phyloP scores from a whole-genome alignment of 2,329 filamentous ascomycete species.

The Beauveria sp. region DNA sequence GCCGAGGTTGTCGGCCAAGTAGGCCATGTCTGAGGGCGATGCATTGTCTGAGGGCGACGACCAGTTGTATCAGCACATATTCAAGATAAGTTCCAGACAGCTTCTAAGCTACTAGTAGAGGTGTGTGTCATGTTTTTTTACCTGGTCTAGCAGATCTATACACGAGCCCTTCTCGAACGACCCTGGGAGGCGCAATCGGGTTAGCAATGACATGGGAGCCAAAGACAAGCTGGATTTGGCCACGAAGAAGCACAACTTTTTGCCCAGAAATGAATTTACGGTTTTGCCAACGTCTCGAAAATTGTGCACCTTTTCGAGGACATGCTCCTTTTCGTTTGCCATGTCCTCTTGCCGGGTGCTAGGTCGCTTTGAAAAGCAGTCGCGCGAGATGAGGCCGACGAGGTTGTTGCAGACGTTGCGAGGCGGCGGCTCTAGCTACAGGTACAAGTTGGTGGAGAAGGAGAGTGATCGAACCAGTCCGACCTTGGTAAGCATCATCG shows the following conservation, averaged over 20 bases:
- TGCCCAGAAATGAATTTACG: conserved; percentile 51
- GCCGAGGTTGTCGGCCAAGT: conserved; percentile 50
- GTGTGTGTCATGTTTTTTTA: conserved; percentile 18
- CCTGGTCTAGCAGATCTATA: conserved; percentile 61
- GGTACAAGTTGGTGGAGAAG: neutral
- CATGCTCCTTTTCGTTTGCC: conserved; percentile 27
- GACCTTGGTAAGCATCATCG: neutral
- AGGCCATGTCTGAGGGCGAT: conserved; percentile 52
- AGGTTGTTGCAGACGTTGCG: neutral
- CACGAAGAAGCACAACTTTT: conserved; percentile 36
- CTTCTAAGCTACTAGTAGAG: neutral
- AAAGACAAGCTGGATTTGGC: neutral
- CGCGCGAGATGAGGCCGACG: neutral
- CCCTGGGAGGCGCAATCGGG: neutral
- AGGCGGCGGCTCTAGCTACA: neutral
- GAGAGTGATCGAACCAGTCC: too few species aligned
- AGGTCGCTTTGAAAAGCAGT: neutral
- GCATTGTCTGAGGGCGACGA: conserved; percentile 53
- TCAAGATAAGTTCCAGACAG: neutral
- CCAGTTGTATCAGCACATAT: neutral
- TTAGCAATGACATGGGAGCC: neutral
- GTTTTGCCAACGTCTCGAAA: conserved; percentile 69
- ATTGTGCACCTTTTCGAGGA: conserved; percentile 40
- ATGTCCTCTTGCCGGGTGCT: neutral
- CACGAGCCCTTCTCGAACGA: conserved; percentile 52